These are phyloP conservation scores for Phaeosphaeriaceae sp. DNA, from an alignment of 2,329 filamentous ascomycete genomes.

Conservation along the genomic window DNA sequence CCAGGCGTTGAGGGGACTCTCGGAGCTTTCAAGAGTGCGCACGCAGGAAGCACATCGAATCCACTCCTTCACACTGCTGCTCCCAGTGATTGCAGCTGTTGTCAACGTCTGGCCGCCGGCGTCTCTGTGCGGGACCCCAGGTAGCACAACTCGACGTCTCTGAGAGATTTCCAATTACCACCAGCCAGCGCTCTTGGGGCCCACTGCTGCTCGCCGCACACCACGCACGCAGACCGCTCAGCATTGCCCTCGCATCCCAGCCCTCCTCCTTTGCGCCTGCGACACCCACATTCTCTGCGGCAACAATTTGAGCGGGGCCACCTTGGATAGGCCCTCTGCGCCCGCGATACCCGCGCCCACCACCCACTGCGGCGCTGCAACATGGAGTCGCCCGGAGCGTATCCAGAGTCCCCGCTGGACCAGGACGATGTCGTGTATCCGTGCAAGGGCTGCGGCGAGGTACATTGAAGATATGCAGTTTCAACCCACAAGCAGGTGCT, in stretches of 20 bases:
- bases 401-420: constrained; percentile 60
- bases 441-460: constrained; percentile 68
- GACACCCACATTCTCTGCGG: background rate
- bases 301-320: background rate
- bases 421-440: constrained; percentile 64
- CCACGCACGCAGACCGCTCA: background rate
- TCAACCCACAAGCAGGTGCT: constrained; percentile 18
- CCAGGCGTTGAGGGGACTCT: constrained; percentile 1
- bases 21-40: constrained; percentile 6
- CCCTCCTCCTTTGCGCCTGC: constrained; percentile 1
- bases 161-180: background rate
- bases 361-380: constrained; percentile 10
- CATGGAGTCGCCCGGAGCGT: constrained; percentile 65
- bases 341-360: constrained; percentile 8
- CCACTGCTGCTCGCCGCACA: constrained; percentile 4
- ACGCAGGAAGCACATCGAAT: background rate
- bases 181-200: background rate
- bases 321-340: background rate
- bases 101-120: background rate
- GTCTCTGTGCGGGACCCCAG: background rate
- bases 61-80: background rate
- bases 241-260: constrained; percentile 2
- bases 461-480: constrained; percentile 19
- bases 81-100: background rate
- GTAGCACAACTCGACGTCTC: constrained; percentile 4